Evolutionary conservation across 352 stramenopile species (phyloP).

Genomic region (Phytophthora megakarya): DNA sequence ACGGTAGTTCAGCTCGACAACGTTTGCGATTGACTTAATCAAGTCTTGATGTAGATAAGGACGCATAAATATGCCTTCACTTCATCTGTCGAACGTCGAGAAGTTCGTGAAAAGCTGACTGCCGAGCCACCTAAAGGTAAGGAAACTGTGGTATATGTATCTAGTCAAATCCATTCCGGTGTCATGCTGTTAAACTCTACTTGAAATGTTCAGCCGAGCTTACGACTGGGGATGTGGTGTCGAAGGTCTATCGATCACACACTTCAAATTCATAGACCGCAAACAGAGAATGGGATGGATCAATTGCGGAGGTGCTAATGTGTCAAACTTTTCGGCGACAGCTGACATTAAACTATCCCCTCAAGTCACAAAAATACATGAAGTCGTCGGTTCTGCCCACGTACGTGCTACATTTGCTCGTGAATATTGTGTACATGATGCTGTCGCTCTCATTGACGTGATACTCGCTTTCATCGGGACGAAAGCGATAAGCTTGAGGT

Average conservation of each 20-base stretch:
- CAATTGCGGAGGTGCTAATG: background rate
- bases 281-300: background rate
- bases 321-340: background rate
- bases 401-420: background rate
- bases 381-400: background rate
- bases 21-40: too few species aligned
- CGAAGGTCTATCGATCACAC: background rate
- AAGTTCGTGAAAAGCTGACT: background rate
- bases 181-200: background rate
- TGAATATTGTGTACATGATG: background rate
- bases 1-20: too few species aligned
- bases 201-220: background rate
- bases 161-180: background rate
- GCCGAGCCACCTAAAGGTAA: background rate
- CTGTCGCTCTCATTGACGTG: too few species aligned
- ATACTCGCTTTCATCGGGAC: background rate
- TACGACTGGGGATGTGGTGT: background rate
- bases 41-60: too few species aligned
- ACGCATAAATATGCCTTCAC: background rate
- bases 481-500: background rate
- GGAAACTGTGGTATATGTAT: slow-evolving; percentile 1
- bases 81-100: background rate
- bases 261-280: slow-evolving; percentile 2
- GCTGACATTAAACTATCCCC: background rate
- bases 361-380: background rate